phyloP scores from a whole-genome alignment of 2,329 filamentous ascomycete genomes.

The Gnomoniopsis smithogilvyi region DNA sequence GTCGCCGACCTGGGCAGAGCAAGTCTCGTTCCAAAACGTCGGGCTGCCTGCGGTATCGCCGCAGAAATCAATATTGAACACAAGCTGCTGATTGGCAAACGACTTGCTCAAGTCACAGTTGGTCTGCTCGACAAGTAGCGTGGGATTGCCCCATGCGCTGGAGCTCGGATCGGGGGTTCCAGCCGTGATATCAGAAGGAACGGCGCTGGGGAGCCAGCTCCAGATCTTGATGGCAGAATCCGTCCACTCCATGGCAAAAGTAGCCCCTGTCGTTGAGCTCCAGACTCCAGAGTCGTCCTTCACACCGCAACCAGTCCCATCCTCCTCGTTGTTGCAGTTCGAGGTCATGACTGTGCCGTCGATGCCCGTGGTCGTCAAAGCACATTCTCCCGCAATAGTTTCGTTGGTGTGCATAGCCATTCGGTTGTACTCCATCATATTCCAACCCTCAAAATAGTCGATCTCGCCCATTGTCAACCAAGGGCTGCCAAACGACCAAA shows the following conservation, averaged over 20 bases:
- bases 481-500: slow-evolving; percentile 10
- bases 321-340: slow-evolving; percentile 2
- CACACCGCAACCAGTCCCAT: neutral
- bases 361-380: neutral
- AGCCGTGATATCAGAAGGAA: slow-evolving; percentile 17
- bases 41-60: slow-evolving; percentile 60
- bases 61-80: slow-evolving; percentile 73
- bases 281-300: slow-evolving; percentile 5
- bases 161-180: slow-evolving; percentile 53
- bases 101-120: slow-evolving; percentile 61
- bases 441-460: slow-evolving; percentile 9
- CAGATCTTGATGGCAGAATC: slow-evolving; percentile 11
- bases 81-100: slow-evolving; percentile 67
- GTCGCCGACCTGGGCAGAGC: slow-evolving; percentile 22
- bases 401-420: slow-evolving; percentile 14
- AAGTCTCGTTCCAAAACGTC: slow-evolving; percentile 26
- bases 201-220: neutral
- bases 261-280: slow-evolving; percentile 3
- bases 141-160: slow-evolving; percentile 59
- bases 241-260: slow-evolving; percentile 12
- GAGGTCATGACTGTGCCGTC: neutral
- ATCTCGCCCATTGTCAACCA: slow-evolving; percentile 15
- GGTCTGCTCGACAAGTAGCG: slow-evolving; percentile 54
- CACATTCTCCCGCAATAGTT: slow-evolving; percentile 2
- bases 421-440: slow-evolving; percentile 3